Evolutionary conservation across 768 basidiomycete species (phyloP).

Genomic region (Glaciozyma antarctica): DNA sequence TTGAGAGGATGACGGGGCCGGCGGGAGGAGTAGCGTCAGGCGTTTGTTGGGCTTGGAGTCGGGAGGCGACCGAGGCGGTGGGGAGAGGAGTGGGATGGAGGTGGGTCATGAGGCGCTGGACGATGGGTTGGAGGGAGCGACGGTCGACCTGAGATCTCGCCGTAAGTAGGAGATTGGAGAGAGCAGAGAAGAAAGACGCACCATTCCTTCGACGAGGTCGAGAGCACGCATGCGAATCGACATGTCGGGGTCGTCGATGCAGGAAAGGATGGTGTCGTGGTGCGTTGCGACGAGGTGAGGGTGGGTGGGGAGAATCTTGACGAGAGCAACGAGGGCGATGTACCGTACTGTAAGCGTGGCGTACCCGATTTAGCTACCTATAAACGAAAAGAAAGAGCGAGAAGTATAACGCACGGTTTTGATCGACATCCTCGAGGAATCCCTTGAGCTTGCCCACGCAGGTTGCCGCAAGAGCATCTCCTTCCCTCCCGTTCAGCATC

Average conservation of each 20-base stretch:
- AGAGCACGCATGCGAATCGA: constrained; percentile 93
- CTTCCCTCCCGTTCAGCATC: constrained; percentile 60
- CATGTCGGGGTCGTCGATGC: constrained; percentile 84
- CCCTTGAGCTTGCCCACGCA: constrained; percentile 89
- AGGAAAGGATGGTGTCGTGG: constrained; percentile 79
- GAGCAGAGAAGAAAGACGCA: constrained; percentile 39
- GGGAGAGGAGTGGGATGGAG: constrained; percentile 44
- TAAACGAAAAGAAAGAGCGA: not conserved
- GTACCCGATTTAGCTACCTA: not conserved
- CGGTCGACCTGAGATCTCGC: constrained; percentile 55
- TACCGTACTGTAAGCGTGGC: constrained; percentile 67
- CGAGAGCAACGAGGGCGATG: constrained; percentile 87
- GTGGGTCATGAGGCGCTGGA: constrained; percentile 80
- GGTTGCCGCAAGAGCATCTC: constrained; percentile 59
- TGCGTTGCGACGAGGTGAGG: constrained; percentile 84
- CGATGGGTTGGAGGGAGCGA: constrained; percentile 75
- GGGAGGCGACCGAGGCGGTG: constrained; percentile 38
- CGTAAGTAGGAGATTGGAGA: not conserved
- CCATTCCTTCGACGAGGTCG: constrained; percentile 89
- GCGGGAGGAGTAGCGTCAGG: constrained; percentile 21
- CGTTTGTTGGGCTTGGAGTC: constrained; percentile 15
- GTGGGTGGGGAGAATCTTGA: constrained; percentile 68
- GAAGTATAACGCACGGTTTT: constrained; percentile 62
- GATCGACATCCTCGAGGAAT: constrained; percentile 86
- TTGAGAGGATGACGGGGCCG: constrained; percentile 50